Evolutionary conservation across 2,329 filamentous ascomycete genomes (phyloP), one percentile per base, ranked within the genome.

Genomic region (Beauveria brongniartii): DNA sequence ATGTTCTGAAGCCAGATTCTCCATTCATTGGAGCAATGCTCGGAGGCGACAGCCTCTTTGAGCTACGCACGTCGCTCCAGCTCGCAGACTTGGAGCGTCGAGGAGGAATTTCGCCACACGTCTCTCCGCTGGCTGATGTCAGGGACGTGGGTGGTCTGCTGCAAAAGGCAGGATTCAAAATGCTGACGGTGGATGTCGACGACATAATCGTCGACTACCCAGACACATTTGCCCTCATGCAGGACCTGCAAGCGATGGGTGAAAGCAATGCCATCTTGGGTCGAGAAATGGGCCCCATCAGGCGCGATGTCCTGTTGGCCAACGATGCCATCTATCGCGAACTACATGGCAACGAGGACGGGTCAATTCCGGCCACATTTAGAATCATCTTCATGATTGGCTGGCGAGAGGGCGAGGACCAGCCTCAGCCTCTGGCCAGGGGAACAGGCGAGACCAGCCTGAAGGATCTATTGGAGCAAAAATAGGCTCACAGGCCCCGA

Each of bases 311-410:
- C 10, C 75, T 99, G 63, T 77, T 97, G 47, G 94, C 94, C 8
- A 88, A 86, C 28, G 90, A 97, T 65, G 90, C 86, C 46, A 96
- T 99, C 61, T 99, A 99, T 72, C 82, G 85, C 53, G 87, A 89
- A 70, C 76, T 99, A 61, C 92, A 99, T 73, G 92, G 90, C 20
- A 92, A 95, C 68, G 82, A 86, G 48, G 88, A 90, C 68, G 89
- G 83, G 22, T 84, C 78, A 1, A 80, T 94, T 64, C 94, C 94
- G 1, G 94, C 94, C 1, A 99, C 94, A 0, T 99, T 97, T 71
- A 83, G 94, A 67, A 82, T 96, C 67, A 97, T 99, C 64, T 96
- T 94, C 74, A 97, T 97, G 92, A 99, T 99, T 74, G 94, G 94
- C 0, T 99, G 94, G 94, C 95, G 93, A 71, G 90, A 92, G 66